Base-by-base conservation (phyloP, 345 rosid genomes). In the Pistacia vera region DNA sequence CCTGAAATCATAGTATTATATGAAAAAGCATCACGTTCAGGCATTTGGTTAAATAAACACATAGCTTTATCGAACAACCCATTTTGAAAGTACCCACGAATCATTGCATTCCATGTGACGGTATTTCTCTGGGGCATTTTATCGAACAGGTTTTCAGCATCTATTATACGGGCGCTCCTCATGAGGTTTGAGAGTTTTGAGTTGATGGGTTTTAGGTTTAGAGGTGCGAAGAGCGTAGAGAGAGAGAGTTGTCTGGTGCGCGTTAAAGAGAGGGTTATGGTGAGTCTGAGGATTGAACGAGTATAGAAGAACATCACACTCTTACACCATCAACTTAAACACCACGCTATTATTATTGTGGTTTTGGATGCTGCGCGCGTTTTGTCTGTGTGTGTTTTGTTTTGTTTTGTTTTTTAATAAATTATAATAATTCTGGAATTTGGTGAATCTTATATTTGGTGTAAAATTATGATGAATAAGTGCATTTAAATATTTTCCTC, bases 51-150 rank as follows among this genome's bases (percentile, higher is more conserved):
- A 63, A 82, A 82, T 70, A 81, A 76, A 12, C 10, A 25, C n/a
- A 82, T 16, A 20, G 84, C 86, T 16, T 78, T 75, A 30, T 75
- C 74, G 17, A 66, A 70, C 20, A 66, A 0, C 49, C 81, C 84
- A 78, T 85, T 85, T 36, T 72, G 81, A 71, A 85, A 82, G 72
- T 78, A 85, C 8, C 88, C 88, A 25, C 82, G 82, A 66, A 85
- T 73, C 83, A 83, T 73, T 1, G 81, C 58, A 56, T 85, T 85
- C 84, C 86, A 85, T 2, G 83, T 83, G 68, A 85, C 86, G 4
- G 71, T 66, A 78, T 74, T 83, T 63, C 82, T 71, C 0, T 66
- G 77, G 48, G 80, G 81, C 86, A 85, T 80, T 82, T 80, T 72
- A 58, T 83, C 86, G 70, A 85, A 85, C 83, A 85, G 68, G 10